These are phyloP conservation scores for Colletotrichum zoysiae DNA, from an alignment of 2,329 filamentous ascomycete genomes.

Conservation along the genomic window DNA sequence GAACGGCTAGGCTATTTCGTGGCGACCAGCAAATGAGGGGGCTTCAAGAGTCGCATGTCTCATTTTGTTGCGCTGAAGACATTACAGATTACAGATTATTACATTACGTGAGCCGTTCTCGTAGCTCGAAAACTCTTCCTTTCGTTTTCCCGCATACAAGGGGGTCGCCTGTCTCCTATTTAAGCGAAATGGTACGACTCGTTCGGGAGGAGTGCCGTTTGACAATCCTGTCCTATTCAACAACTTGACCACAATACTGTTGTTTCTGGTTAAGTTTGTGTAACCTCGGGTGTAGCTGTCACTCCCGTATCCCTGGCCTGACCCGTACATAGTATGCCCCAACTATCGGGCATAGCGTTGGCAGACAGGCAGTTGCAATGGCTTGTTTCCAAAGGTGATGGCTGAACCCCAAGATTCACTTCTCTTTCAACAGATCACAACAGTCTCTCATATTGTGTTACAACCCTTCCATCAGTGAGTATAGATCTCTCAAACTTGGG, in stretches of 20 bases:
- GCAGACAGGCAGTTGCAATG: slow-evolving; percentile 1
- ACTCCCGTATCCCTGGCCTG: slow-evolving; percentile 11
- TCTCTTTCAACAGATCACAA: slow-evolving; percentile 10
- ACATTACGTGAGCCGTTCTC: neutral
- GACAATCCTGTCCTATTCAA: neutral
- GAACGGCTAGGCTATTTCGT: neutral
- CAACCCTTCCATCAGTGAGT: slow-evolving; percentile 2
- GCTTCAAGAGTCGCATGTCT: slow-evolving; percentile 5
- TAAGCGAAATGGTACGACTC: slow-evolving; percentile 2
- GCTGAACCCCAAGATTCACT: neutral
- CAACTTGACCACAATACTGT: neutral
- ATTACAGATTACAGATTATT: neutral
- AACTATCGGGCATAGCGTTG: neutral
- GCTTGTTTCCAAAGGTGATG: neutral
- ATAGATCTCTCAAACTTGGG: neutral
- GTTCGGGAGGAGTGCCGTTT: neutral
- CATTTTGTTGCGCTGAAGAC: neutral
- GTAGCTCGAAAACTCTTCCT: neutral
- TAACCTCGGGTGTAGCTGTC: slow-evolving; percentile 27
- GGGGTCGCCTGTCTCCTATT: neutral
- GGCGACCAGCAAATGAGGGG: neutral
- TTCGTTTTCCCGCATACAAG: neutral
- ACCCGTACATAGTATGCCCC: neutral
- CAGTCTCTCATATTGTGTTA: neutral
- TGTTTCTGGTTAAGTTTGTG: slow-evolving; percentile 19